Evolutionary conservation across 2,329 filamentous ascomycete genomes (phyloP), one percentile per base, ranked within the genome.

Genomic region (Pseudogymnoascus sp.): DNA sequence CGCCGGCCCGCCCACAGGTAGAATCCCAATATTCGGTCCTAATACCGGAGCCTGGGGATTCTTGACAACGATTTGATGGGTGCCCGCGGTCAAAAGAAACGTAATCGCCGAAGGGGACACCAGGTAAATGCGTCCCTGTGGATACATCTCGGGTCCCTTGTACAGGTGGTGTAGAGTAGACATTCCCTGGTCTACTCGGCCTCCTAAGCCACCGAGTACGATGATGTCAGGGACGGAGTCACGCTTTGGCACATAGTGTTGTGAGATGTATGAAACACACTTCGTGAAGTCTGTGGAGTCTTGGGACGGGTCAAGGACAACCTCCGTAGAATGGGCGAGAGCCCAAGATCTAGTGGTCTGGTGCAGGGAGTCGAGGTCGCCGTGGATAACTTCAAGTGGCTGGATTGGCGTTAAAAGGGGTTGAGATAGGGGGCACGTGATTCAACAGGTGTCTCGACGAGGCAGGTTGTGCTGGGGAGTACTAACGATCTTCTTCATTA

Each of bases 241-340:
- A 5, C 71, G 62, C 19, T 65, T 63, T 62, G 59, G 5, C 66
- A 68, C 60, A 73, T 70, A 4, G 60, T 66, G 60, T 26, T 64
- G 68, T 58, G 81, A 81, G 66, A 86, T 81, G 75, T 81, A 87
- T 67, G 74, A 79, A 68, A 89, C 83, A 69, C 86, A 90, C 78
- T 99, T 99, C 69, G 83, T 87, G 69, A 97, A 96, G 74, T 99
- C 94, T 29, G 94, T 96, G 19, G 87, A 89, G 68, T 95, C 84
- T 74, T 97, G 91, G 72, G 95, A 90, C n/a, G 80, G 73, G 66
- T 93, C 86, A 68, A 85, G 78, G 66, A 91, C 80, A 61, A 97
- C 79, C 11, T 79, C 71, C 1, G 91, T 82, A 29, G 79, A 74
- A 72, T 74, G 19, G 62, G 71, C 14, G 71, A 73, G 61, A 21